Evolutionary conservation across 305 asterid genomes (phyloP).

Genomic region (Rubia balearica): DNA sequence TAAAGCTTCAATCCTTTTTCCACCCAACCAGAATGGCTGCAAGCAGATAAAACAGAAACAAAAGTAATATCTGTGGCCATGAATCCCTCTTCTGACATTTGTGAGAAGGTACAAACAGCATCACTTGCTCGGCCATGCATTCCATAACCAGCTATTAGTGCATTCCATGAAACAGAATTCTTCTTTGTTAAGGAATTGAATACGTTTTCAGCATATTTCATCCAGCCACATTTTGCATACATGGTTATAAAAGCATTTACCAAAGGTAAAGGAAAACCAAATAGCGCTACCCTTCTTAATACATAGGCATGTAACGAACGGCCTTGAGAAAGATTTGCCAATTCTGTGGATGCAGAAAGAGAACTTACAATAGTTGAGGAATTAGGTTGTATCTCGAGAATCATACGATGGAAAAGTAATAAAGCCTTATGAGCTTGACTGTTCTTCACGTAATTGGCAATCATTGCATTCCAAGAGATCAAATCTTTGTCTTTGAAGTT

Average conservation of each 20-base stretch:
- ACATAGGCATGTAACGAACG: conserved; percentile 26
- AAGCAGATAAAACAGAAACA: conserved; percentile 30
- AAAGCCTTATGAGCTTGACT: conserved; percentile 25
- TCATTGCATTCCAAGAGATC: conserved; percentile 35
- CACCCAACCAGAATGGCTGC: conserved; percentile 30
- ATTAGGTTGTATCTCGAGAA: conserved; percentile 26
- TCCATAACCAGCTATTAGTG: conserved; percentile 30
- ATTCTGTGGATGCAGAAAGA: conserved; percentile 26
- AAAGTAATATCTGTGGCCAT: conserved; percentile 25
- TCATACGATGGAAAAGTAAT: conserved; percentile 22
- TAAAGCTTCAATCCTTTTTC: conserved; percentile 26
- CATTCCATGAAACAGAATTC: conserved; percentile 30
- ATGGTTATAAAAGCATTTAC: conserved; percentile 25
- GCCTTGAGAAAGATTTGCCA: conserved; percentile 31
- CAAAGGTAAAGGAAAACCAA: conserved; percentile 23
- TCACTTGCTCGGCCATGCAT: conserved; percentile 28
- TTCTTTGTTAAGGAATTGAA: conserved; percentile 18
- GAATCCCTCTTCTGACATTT: conserved; percentile 26
- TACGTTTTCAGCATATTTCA: conserved; percentile 23
- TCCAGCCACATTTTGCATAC: conserved; percentile 26
- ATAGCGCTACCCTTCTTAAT: conserved; percentile 13
- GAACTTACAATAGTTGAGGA: conserved; percentile 23
- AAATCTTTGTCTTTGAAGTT: conserved; percentile 22
- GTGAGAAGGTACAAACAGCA: conserved; percentile 26
- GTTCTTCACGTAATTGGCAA: conserved; percentile 23